These are phyloP conservation scores for Cryptococcus depauperatus DNA, from an alignment of 1,284 basidiomycete species.

Conservation along the genomic window DNA sequence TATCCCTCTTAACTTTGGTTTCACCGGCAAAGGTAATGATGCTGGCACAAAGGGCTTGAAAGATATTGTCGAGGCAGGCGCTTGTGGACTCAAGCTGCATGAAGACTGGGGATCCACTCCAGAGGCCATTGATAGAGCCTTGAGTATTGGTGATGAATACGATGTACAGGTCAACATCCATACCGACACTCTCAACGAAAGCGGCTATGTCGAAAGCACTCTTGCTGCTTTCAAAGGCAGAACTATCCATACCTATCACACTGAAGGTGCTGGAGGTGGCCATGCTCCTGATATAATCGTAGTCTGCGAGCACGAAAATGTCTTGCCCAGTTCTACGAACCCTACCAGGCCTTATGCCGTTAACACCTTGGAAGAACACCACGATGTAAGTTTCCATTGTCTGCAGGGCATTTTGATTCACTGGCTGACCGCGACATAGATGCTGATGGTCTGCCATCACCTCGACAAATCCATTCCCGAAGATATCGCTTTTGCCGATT, in stretches of 20 bases:
- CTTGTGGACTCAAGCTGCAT: slow-evolving; percentile 86
- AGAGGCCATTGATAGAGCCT: slow-evolving; percentile 65
- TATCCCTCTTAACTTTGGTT: slow-evolving; percentile 83
- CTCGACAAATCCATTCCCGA: slow-evolving; percentile 81
- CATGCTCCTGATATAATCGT: slow-evolving; percentile 98
- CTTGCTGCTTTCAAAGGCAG: slow-evolving; percentile 82
- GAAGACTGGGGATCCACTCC: slow-evolving; percentile 98
- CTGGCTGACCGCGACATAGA: slow-evolving; percentile 50
- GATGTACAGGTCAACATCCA: slow-evolving; percentile 98
- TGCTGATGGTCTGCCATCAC: slow-evolving; percentile 91
- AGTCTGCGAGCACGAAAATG: slow-evolving; percentile 81
- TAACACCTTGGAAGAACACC: slow-evolving; percentile 94
- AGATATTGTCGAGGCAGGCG: slow-evolving; percentile 81
- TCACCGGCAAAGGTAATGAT: slow-evolving; percentile 94
- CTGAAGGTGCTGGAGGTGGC: slow-evolving; percentile 89
- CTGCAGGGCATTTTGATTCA: background rate
- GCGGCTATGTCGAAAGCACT: slow-evolving; percentile 64
- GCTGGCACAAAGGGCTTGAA: slow-evolving; percentile 60
- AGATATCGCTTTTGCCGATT: slow-evolving; percentile 94
- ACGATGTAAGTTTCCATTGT: slow-evolving; percentile 60
- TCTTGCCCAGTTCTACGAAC: slow-evolving; percentile 95
- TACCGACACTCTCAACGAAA: slow-evolving; percentile 92
- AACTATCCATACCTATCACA: slow-evolving; percentile 97
- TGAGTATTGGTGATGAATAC: slow-evolving; percentile 80
- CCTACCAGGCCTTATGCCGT: slow-evolving; percentile 86